phyloP scores from a whole-genome alignment of 495 filamentous ascomycete species.

The Hamigera avellanea region DNA sequence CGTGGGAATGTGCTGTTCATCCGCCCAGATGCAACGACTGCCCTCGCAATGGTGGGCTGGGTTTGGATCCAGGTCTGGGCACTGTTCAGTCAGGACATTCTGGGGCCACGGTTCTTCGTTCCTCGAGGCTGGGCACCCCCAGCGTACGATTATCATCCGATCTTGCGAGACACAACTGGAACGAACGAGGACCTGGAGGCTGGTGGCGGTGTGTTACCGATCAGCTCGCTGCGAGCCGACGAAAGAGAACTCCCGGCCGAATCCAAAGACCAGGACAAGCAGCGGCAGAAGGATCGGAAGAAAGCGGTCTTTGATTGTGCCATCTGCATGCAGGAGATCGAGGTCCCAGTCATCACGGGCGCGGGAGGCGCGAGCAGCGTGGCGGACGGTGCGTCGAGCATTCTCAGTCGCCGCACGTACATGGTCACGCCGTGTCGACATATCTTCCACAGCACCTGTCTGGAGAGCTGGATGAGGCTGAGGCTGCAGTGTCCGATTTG shows the following conservation, averaged over 20 bases:
- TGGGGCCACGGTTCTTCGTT: slow-evolving; percentile 78
- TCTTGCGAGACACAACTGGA: slow-evolving; percentile 53
- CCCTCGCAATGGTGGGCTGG: slow-evolving; percentile 60
- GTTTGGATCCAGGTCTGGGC: slow-evolving; percentile 84
- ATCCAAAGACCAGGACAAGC: slow-evolving; percentile 26
- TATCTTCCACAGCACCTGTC: slow-evolving; percentile 85
- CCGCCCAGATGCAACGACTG: slow-evolving; percentile 52
- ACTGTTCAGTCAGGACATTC: slow-evolving; percentile 64
- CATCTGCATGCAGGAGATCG: slow-evolving; percentile 84
- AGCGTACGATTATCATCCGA: slow-evolving; percentile 91
- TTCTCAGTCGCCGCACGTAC: slow-evolving; percentile 69
- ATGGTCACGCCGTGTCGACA: slow-evolving; percentile 98
- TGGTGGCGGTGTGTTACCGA: slow-evolving; percentile 53
- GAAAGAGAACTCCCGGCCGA: slow-evolving; percentile 28
- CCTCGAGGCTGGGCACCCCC: slow-evolving; percentile 59
- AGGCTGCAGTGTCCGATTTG: slow-evolving; percentile 92
- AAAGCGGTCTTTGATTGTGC: slow-evolving; percentile 76
- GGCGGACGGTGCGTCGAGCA: slow-evolving; percentile 50
- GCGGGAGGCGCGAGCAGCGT: slow-evolving; percentile 33
- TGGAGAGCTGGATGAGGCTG: slow-evolving; percentile 95
- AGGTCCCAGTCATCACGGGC: slow-evolving; percentile 67
- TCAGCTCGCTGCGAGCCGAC: slow-evolving; percentile 45
- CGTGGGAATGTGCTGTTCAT: slow-evolving; percentile 68
- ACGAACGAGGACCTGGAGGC: slow-evolving; percentile 57
- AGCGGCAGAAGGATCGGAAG: slow-evolving; percentile 32